Conservation (phyloP, 2,329 filamentous ascomycete species). For the Fusarium succisae region DNA sequence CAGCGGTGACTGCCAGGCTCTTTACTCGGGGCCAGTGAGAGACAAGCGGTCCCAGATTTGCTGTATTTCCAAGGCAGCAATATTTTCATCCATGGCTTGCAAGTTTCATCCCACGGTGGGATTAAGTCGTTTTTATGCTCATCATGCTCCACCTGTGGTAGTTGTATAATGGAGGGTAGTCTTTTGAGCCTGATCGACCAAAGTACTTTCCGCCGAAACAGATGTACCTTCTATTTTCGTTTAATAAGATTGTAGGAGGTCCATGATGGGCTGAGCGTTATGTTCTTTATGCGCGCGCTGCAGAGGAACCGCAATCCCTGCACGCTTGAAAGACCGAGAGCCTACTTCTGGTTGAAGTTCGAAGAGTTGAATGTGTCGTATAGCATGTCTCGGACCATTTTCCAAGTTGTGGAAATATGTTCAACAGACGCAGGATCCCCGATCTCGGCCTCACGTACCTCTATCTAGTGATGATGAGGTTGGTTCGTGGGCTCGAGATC, state of each 20-base stretch:
- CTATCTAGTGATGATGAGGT: not conserved
- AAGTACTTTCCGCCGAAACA: not conserved
- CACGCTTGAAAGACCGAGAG: not conserved
- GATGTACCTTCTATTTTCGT: not conserved
- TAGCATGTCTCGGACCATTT: not conserved
- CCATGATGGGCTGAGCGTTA: not conserved
- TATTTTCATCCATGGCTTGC: not conserved
- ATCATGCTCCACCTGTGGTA: not conserved
- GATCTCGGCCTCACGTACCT: not conserved
- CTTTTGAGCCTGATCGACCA: not conserved
- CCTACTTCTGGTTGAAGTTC: not conserved
- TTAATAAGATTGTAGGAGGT: not conserved
- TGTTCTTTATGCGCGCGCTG: not conserved
- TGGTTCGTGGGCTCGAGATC: not conserved
- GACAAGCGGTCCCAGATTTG: not conserved
- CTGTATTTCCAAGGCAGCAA: not conserved
- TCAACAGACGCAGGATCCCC: not conserved
- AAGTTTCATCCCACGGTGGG: not conserved
- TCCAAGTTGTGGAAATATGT: not conserved
- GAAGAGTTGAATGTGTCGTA: not conserved
- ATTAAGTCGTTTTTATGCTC: not conserved
- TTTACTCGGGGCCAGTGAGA: too few species aligned
- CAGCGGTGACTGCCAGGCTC: not conserved
- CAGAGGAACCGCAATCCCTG: not conserved
- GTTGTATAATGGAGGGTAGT: not conserved